Base-by-base conservation (phyloP, 108 stramenopile genomes). In the Cyclotella atomus region DNA sequence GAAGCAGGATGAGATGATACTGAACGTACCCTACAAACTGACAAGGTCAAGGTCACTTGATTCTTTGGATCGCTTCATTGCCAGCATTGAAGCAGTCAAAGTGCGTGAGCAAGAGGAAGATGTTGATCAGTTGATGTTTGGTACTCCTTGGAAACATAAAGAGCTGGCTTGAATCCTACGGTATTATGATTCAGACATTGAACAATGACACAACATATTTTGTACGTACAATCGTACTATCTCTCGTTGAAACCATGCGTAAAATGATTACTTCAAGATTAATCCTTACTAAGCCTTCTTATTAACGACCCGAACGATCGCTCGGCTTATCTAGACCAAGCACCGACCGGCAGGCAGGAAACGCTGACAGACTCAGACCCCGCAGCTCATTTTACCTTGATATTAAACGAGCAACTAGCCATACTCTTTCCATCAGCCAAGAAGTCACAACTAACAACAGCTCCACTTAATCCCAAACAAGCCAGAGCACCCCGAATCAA, bases 381-480 rank as follows among this genome's bases (percentile, higher is more conserved):
- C n/a, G n/a, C n/a, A n/a, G n/a, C n/a, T 81, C 75, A 92, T 82
- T 95, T 95, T 60, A 96, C 88, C 75, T 94, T 94, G 54, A 97
- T 92, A 77, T 94, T 96, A 83, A 97, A 97, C 6, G 89, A 92
- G 60, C 95, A 96, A 17, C 88, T 89, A 21, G 95, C 85, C 91
- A 96, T 90, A 68, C 86, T 93, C 76, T 89, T 88, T 34, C 90
- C 90, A 75, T 95, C 94, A 0, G 94, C 90, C 70, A 95, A 86
- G 73, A 96, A 97, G 64, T 97, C 95, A 63, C 95, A 96, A 50
- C 84, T 88, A 1, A 97, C 97, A 19, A 94, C 89, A 23, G 94
- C 85, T 24, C 78, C 78, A 16, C 80, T 76, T 63, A 97, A 88
- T 17, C 94, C 95, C 59, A 97, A 73, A 83, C 95, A 95, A 14